Base-by-base conservation (phyloP, 1,284 basidiomycete genomes). In the Ceratobasidium sp. region DNA sequence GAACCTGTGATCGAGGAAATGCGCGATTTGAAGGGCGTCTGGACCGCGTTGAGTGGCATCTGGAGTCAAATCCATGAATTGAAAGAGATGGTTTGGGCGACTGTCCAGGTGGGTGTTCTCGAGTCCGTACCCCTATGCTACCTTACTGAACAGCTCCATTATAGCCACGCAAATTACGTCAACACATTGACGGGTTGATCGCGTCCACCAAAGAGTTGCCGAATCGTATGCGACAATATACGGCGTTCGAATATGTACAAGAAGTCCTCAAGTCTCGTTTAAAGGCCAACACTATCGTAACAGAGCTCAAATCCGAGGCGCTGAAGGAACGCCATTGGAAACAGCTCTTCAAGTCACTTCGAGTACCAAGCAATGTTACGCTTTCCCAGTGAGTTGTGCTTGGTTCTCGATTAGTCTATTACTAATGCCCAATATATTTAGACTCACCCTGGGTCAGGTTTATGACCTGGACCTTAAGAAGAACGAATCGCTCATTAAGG, bases 291-390 rank as follows among this genome's bases (percentile, higher is more conserved):
- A 78, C 88, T 1, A 82, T 98, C 72, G 84, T 99, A 33, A 87
- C 87, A 21, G 97, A 99, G 78, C 83, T 99, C 74, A 98, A 97
- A 79, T 96, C 94, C 8, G 97, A 99, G 75, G 96, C 96, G 1
- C 81, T 99, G 75, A 93, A 98, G 77, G 96, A 99, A 75, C 86
- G 97, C 69, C 97, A 99, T 78, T 99, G 97, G 97, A 93, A 95
- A 74, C 91, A 98, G 77, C 81, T 99, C 27, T 98, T 96, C 86
- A 98, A 98, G 78, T 85, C 85, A n/a, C 80, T 99, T 69, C 85
- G 81, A 76, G 80, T 87, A 72, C 85, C 84, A 39, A 83, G 82
- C 25, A 86, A 85, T 72, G 87, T 87, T 69, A 89, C 82, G 74
- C 79, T 87, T 73, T 84, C 83, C 33, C 79, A 89, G 90, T 91